Conservation (phyloP, 345 rosid genomes). For the Sonneratia alba region DNA sequence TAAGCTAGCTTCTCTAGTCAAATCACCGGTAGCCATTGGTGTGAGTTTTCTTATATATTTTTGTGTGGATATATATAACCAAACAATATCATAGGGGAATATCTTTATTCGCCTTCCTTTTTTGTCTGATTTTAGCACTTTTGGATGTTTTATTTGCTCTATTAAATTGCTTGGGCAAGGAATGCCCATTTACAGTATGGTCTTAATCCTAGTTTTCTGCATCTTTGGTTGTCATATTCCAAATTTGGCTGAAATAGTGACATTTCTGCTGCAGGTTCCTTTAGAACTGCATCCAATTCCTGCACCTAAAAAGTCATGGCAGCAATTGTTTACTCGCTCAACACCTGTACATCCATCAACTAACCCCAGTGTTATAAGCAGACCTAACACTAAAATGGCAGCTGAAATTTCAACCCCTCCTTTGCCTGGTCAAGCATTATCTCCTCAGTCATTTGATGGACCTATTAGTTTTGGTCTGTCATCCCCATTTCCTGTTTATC, state of each 20-base stretch:
- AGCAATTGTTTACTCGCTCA: slow-evolving; percentile 75
- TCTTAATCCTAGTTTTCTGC: background rate
- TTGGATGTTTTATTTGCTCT: background rate
- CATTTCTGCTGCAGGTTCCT: slow-evolving; percentile 47
- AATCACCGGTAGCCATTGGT: background rate
- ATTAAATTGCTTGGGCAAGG: background rate
- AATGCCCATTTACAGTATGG: background rate
- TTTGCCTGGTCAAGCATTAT: slow-evolving; percentile 30
- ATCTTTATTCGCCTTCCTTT: background rate
- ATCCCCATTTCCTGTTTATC: slow-evolving; percentile 52
- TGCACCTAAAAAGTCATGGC: slow-evolving; percentile 86
- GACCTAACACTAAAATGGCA: slow-evolving; percentile 53
- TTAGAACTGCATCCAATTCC: slow-evolving; percentile 40
- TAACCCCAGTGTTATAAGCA: slow-evolving; percentile 49
- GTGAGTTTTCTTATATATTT: background rate
- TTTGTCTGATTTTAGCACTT: background rate
- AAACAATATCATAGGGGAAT: background rate
- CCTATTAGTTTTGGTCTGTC: slow-evolving; percentile 81
- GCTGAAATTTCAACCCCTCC: slow-evolving; percentile 47
- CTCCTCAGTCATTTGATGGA: slow-evolving; percentile 64
- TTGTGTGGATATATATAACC: background rate
- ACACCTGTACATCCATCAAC: slow-evolving; percentile 42
- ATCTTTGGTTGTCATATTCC: background rate
- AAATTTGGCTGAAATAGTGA: slow-evolving; percentile 1
- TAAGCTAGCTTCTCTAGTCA: too few species aligned